phyloP scores from a whole-genome alignment of 2,329 filamentous ascomycete species.

The Trichocomaceae sp. region DNA sequence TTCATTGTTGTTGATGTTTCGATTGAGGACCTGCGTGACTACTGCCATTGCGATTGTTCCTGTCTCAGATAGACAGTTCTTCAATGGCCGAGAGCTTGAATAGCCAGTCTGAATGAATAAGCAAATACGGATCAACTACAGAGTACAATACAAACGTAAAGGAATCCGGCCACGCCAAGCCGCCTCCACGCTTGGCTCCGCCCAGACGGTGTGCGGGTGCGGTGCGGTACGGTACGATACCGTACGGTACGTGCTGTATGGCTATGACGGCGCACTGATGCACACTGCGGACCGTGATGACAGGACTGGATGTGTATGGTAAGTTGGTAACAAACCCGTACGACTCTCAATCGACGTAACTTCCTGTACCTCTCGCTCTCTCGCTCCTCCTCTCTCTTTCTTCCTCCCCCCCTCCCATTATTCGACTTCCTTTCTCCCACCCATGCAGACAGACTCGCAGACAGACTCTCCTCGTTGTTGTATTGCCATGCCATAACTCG shows the following conservation, averaged over 20 bases:
- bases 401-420: neutral
- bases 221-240: neutral
- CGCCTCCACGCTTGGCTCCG: constrained; percentile 4
- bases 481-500: constrained; percentile 2
- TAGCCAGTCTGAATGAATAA: too few species aligned
- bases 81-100: too few species aligned
- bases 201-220: neutral
- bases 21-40: too few species aligned
- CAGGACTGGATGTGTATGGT: neutral
- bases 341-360: neutral
- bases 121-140: too few species aligned
- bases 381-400: neutral
- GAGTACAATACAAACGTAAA: neutral
- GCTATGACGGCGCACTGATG: neutral
- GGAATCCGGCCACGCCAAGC: neutral
- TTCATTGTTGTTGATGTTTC: too few species aligned
- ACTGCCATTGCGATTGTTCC: neutral
- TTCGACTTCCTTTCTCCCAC: neutral
- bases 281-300: neutral
- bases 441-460: too few species aligned
- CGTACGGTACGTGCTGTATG: neutral
- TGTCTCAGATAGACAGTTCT: neutral
- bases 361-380: neutral
- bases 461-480: too few species aligned
- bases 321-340: too few species aligned